phyloP scores from a whole-genome alignment of 2,329 filamentous ascomycete species.

The Fusarium tupiense region DNA sequence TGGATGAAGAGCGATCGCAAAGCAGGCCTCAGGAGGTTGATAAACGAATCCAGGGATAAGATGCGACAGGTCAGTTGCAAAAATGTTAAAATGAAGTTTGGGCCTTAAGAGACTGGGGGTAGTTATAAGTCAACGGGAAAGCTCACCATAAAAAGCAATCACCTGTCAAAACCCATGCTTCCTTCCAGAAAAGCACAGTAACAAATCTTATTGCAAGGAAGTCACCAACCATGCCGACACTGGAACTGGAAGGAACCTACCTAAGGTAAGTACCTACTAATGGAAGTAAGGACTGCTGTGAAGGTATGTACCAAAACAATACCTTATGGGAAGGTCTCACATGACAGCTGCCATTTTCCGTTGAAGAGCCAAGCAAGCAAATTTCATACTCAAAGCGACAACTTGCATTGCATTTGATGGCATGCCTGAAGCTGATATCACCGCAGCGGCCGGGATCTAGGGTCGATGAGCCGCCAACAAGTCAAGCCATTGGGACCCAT shows the following conservation, averaged over 20 bases:
- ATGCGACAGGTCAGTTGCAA: not conserved
- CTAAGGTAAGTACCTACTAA: not conserved
- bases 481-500: not conserved
- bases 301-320: not conserved
- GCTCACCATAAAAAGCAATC: conserved; percentile 10
- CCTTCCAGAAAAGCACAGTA: conserved; percentile 24
- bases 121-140: not conserved
- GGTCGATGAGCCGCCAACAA: not conserved
- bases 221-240: not conserved
- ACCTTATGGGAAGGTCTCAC: not conserved
- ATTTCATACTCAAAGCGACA: not conserved
- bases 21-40: not conserved
- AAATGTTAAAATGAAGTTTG: not conserved
- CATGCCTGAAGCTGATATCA: not conserved
- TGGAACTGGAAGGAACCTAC: not conserved
- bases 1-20: not conserved
- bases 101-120: not conserved
- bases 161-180: not conserved
- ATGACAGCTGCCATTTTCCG: conserved; percentile 17
- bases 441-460: not conserved
- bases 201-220: not conserved
- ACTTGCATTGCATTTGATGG: not conserved
- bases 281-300: not conserved
- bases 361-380: not conserved
- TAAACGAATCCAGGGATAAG: not conserved